phyloP scores from a whole-genome alignment of 2,329 filamentous ascomycete genomes.

The Ceratocystis eucalypticola region DNA sequence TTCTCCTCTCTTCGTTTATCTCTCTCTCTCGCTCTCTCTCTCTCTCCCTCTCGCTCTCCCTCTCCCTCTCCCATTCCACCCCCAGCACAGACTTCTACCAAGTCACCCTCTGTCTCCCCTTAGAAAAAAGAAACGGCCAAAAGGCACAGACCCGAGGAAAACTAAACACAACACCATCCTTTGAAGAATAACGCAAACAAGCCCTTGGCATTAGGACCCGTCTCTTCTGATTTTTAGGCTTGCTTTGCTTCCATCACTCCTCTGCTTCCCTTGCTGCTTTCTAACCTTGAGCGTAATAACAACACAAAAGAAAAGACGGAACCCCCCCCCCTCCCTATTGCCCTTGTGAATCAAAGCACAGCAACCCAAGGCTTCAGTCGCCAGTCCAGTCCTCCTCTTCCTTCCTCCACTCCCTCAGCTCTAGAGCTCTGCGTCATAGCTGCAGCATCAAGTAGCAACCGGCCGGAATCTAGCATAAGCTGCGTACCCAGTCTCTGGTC shows the following conservation, averaged over 20 bases:
- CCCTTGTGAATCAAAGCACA: not conserved
- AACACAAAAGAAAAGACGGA: too few relatives aligned
- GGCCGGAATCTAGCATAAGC: not conserved
- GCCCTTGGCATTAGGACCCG: not conserved
- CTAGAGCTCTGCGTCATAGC: not conserved
- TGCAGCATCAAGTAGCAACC: constrained; percentile 2
- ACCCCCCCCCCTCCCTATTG: too few relatives aligned
- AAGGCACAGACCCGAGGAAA: constrained; percentile 1
- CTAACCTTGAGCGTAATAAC: too few relatives aligned
- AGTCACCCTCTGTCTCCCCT: too few relatives aligned
- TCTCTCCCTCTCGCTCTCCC: too few relatives aligned
- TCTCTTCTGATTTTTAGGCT: too few relatives aligned
- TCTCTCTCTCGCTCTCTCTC: too few relatives aligned
- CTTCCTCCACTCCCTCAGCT: not conserved
- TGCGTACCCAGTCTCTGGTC: not conserved
- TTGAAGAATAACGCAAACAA: not conserved
- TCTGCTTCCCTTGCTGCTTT: too few relatives aligned
- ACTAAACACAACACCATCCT: not conserved
- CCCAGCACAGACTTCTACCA: not conserved
- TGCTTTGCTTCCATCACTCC: too few relatives aligned
- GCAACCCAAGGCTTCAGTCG: not conserved
- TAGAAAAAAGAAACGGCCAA: too few relatives aligned
- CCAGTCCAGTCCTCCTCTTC: not conserved
- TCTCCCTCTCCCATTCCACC: not conserved
- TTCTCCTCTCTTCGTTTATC: too few relatives aligned